Base-by-base conservation (phyloP, 768 basidiomycete species). In the Mycena floridula region DNA sequence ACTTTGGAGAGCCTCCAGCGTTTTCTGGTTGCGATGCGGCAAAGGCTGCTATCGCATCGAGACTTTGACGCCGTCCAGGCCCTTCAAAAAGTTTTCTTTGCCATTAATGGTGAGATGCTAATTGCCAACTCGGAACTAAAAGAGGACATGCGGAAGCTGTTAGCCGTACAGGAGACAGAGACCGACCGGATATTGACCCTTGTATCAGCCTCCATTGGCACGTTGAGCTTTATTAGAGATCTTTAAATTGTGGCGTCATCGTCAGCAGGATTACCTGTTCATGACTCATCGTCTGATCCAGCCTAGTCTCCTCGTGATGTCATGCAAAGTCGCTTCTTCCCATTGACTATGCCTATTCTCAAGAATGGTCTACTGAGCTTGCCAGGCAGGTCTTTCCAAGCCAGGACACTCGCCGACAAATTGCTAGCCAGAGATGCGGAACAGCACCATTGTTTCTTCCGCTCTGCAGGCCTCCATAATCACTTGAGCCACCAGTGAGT, bases 51-150 rank as follows among this genome's bases (percentile, higher is more conserved):
- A 25, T 88, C 87, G 6, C 89, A 82, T 52, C 78, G 79, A 39
- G 96, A 99, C 65, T 98, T 96, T 56, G 96, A 99, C 62, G 93
- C 91, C 11, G 88, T 95, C 3, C 92, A 98, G 61, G 77, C 93
- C 1, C 72, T 94, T 57, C 74, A 92, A 54, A 82, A 73, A 50
- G 85, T 95, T 2, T 91, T 96, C 61, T 65, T 98, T 32, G 79
- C 79, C 15, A 73, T 88, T 42, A 94, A 98, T 58, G 85, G 84
- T 3, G 93, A 98, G 44, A 68, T 82, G 0, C 65, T 98, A 24
- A 70, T 91, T 25, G 73, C 69, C 18, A 89, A 89, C 57, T 59
- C 61, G 3, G 92, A 92, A 60, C 55, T 94, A 48, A 64, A 65
- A 43, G 59, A 56, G 3, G 71, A 71, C 16, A 53, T 99, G 57